phyloP scores from a whole-genome alignment of 2,329 filamentous ascomycete genomes.

The Sclerotinia glacialis region DNA sequence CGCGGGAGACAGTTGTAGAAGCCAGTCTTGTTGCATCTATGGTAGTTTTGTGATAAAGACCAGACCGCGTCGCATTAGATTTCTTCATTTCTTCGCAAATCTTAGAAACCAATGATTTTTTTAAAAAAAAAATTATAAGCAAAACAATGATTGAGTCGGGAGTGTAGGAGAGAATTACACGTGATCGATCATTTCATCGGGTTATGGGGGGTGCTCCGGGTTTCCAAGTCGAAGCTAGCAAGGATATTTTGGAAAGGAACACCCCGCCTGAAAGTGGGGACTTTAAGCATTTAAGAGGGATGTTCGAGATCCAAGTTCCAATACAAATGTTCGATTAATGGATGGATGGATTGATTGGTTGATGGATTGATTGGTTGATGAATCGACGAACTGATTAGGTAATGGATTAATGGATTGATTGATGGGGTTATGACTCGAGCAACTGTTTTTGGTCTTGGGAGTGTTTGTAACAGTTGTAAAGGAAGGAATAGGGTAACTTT shows the following conservation, averaged over 20 bases:
- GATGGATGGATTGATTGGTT: not conserved
- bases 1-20: slow-evolving; percentile 29
- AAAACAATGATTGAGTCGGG: not conserved
- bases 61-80: not conserved
- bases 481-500: too few relatives aligned
- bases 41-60: slow-evolving; percentile 30
- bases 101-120: not conserved
- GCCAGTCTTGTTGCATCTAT: slow-evolving; percentile 27
- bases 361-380: too few relatives aligned
- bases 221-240: not conserved
- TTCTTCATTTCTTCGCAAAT: slow-evolving; percentile 4
- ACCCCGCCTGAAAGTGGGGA: slow-evolving; percentile 2
- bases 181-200: not conserved
- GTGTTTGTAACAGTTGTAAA: not conserved
- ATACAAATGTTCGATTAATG: not conserved
- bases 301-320: slow-evolving; percentile 1
- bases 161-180: not conserved
- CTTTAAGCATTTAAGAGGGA: not conserved
- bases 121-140: slow-evolving; percentile 1
- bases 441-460: not conserved
- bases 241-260: not conserved
- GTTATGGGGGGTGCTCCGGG: not conserved
- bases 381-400: too few relatives aligned
- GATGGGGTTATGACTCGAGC: not conserved
- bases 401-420: not conserved